Base-by-base conservation (phyloP, 1,284 basidiomycete genomes). In the Ganoderma lingzhi region DNA sequence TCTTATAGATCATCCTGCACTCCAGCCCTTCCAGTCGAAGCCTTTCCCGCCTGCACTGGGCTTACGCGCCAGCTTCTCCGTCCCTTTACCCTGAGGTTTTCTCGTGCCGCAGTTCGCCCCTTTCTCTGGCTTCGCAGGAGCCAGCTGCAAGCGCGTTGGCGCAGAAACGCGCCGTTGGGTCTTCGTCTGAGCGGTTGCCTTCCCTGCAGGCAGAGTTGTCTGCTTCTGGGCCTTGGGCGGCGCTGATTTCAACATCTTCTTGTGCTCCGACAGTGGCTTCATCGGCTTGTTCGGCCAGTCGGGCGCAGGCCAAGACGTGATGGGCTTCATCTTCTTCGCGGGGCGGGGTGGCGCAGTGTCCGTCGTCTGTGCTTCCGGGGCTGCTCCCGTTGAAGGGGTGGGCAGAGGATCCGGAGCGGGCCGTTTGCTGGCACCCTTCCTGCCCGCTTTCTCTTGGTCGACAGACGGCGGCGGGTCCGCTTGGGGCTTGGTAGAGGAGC, bases 1-100 rank as follows among this genome's bases (percentile, higher is more conserved):
- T 51, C 12, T 12, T 4, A 42, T 15, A 48, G 30, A n/a, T 51
- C 62, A 66, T 28, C 59, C 45, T n/a, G 44, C 64, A 42, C 74
- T 68, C 73, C 73, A 76, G 0, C 64, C 41, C 60, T 71, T 73
- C 75, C 75, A 76, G 58, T 76, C 71, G 39, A 76, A 76, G 2
- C 35, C 65, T 1, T 51, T 44, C 0, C 56, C 65, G 30, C 61
- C 66, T 41, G 37, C 48, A 32, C 32, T 15, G 44, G 56, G n/a
- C 60, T 67, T 65, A 28, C 62, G 62, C 42, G 44, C 65, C 53
- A n/a, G 30, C 10, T 55, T 39, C 30, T 55, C 69, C 6, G 37
- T 51, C 15, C 63, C 48, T 28, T 58, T 66, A 41, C 48, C 63
- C 44, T 48, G 45, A 23, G 56, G 44, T 37, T 73, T 70, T 37